phyloP scores from a whole-genome alignment of 2,329 filamentous ascomycete species.

The Aureobasidium vineae region DNA sequence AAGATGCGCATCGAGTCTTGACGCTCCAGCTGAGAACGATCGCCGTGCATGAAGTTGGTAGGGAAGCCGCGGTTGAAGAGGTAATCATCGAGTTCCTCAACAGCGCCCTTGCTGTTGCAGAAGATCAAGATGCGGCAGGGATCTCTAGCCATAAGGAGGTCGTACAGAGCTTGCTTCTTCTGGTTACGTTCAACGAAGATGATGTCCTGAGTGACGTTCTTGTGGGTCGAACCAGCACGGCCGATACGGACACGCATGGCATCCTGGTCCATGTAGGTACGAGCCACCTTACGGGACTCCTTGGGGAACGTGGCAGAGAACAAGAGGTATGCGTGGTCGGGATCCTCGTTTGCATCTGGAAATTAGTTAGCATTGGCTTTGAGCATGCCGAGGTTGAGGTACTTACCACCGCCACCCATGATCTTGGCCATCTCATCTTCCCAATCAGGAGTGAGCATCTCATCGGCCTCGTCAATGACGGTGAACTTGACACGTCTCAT shows the following conservation, averaged over 20 bases:
- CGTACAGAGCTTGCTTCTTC: slow-evolving; percentile 70
- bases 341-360: slow-evolving; percentile 70
- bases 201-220: slow-evolving; percentile 77
- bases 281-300: slow-evolving; percentile 70
- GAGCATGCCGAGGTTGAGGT: neutral
- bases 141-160: slow-evolving; percentile 67
- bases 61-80: slow-evolving; percentile 78
- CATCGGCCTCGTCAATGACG: slow-evolving; percentile 92
- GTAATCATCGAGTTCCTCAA: slow-evolving; percentile 84
- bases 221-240: slow-evolving; percentile 76
- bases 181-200: slow-evolving; percentile 61
- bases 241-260: slow-evolving; percentile 83
- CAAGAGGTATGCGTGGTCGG: slow-evolving; percentile 69
- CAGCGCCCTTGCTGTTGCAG: slow-evolving; percentile 74
- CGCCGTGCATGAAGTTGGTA: slow-evolving; percentile 81
- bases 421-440: slow-evolving; percentile 70
- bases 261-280: slow-evolving; percentile 68
- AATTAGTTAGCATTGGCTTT: neutral
- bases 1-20: slow-evolving; percentile 90
- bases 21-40: slow-evolving; percentile 84
- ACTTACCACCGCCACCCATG: slow-evolving; percentile 75
- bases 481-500: slow-evolving; percentile 71
- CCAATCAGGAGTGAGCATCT: slow-evolving; percentile 82
- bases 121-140: slow-evolving; percentile 85
- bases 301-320: slow-evolving; percentile 96